Conservation (phyloP, 225 moss, liverwort and hornwort genomes). For the Anthoceros angustus region DNA sequence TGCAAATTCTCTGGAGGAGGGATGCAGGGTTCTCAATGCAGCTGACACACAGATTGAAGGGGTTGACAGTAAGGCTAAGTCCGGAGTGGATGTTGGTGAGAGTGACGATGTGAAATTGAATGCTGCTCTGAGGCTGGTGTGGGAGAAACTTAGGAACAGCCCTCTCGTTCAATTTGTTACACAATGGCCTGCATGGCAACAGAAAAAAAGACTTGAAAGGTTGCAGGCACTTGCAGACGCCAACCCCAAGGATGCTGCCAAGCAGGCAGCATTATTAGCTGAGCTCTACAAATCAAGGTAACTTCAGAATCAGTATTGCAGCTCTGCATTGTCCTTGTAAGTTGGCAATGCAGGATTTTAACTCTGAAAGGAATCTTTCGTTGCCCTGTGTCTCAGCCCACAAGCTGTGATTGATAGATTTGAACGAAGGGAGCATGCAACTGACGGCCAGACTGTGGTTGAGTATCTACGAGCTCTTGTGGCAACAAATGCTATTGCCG, state of each 20-base stretch:
- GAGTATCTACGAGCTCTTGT: constrained; percentile 94
- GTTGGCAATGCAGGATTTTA: not conserved
- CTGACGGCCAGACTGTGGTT: constrained; percentile 74
- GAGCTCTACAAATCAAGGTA: constrained; percentile 96
- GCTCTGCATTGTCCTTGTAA: not conserved
- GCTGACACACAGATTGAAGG: not conserved
- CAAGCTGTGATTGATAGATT: constrained; percentile 96
- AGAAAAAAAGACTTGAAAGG: constrained; percentile 68
- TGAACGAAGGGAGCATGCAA: constrained; percentile 88
- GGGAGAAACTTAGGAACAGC: constrained; percentile 62
- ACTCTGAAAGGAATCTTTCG: not conserved
- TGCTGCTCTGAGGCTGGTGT: constrained; percentile 12
- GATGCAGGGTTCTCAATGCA: not conserved
- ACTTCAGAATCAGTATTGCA: not conserved
- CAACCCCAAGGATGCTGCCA: constrained; percentile 67
- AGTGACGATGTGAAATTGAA: constrained; percentile 13
- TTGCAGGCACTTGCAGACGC: constrained; percentile 67
- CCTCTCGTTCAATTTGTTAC: constrained; percentile 61
- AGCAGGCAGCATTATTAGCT: constrained; percentile 68
- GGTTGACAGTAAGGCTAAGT: constrained; percentile 1
- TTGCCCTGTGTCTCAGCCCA: constrained; percentile 40
- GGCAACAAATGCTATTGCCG: constrained; percentile 81
- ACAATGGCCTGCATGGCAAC: constrained; percentile 99
- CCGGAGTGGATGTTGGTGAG: constrained; percentile 8
- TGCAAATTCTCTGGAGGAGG: not conserved